phyloP scores from a whole-genome alignment of 495 filamentous ascomycete species.

The Haplographium delicatum region DNA sequence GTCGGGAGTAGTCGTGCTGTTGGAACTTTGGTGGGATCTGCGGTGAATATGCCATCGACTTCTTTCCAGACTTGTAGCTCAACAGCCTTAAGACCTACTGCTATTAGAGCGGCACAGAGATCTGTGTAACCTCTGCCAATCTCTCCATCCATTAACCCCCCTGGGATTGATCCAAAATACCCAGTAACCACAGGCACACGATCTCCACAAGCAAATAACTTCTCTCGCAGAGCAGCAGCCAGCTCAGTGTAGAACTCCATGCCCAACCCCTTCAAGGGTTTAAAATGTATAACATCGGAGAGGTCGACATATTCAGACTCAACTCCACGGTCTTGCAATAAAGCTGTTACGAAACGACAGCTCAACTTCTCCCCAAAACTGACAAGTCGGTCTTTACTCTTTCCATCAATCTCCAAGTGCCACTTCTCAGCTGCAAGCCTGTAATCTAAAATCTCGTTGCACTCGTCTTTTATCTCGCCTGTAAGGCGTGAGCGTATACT shows the following conservation, averaged over 20 bases:
- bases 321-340: slow-evolving; percentile 71
- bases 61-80: slow-evolving; percentile 94
- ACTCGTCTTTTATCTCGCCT: slow-evolving; percentile 67
- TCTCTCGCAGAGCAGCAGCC: slow-evolving; percentile 56
- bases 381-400: slow-evolving; percentile 83
- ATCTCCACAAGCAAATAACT: slow-evolving; percentile 62
- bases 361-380: slow-evolving; percentile 92
- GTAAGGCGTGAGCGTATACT: slow-evolving; percentile 53
- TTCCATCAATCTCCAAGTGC: slow-evolving; percentile 66
- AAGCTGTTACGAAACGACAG: slow-evolving; percentile 77
- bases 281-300: slow-evolving; percentile 64
- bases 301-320: slow-evolving; percentile 84
- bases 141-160: slow-evolving; percentile 66
- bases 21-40: slow-evolving; percentile 82
- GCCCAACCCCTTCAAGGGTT: slow-evolving; percentile 57
- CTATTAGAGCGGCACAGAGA: slow-evolving; percentile 76
- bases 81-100: slow-evolving; percentile 68
- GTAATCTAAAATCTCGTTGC: slow-evolving; percentile 52
- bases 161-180: slow-evolving; percentile 84
- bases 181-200: slow-evolving; percentile 75
- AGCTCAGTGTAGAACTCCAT: slow-evolving; percentile 77
- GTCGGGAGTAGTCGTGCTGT: slow-evolving; percentile 69
- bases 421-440: slow-evolving; percentile 50
- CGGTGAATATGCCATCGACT: slow-evolving; percentile 87
- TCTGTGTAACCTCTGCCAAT: slow-evolving; percentile 88